Conservation (phyloP, 129 eudicot genomes). For the Lonicera japonica region DNA sequence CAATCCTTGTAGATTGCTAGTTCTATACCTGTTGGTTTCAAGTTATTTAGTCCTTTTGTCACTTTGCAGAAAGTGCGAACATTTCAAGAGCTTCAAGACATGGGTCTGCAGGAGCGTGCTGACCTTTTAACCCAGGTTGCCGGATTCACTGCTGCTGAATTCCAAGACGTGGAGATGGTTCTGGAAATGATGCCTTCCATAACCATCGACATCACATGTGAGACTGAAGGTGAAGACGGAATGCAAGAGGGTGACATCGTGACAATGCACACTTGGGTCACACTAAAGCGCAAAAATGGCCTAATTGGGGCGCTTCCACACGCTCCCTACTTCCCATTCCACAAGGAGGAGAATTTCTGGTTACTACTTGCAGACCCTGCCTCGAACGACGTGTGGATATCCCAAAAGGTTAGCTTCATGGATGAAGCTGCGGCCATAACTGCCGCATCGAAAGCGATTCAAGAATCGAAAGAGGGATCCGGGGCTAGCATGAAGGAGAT, state of each 20-base stretch:
- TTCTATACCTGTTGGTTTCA: not conserved
- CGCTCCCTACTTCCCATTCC: constrained; percentile 71
- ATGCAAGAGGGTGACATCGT: constrained; percentile 90
- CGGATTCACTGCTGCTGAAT: constrained; percentile 51
- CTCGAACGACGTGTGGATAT: constrained; percentile 77
- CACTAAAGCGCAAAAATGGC: constrained; percentile 57
- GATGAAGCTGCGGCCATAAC: constrained; percentile 83
- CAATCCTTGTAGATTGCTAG: not conserved
- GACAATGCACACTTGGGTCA: constrained; percentile 86
- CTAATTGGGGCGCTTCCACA: constrained; percentile 70
- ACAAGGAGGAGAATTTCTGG: constrained; percentile 88
- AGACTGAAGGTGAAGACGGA: constrained; percentile 97
- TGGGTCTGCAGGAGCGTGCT: constrained; percentile 61
- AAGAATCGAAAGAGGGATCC: constrained; percentile 64
- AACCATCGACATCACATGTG: constrained; percentile 60
- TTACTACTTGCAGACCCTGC: constrained; percentile 67
- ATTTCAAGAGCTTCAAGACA: constrained; percentile 69
- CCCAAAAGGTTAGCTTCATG: constrained; percentile 81
- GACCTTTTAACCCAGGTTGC: constrained; percentile 65
- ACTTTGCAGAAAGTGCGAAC: constrained; percentile 64
- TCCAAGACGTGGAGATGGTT: constrained; percentile 73
- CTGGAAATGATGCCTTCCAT: constrained; percentile 85
- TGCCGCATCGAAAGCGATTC: constrained; percentile 76
- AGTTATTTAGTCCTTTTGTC: not conserved
- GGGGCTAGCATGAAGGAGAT: constrained; percentile 74